Conservation (phyloP, 768 basidiomycete genomes). For the Boletus patriciae region DNA sequence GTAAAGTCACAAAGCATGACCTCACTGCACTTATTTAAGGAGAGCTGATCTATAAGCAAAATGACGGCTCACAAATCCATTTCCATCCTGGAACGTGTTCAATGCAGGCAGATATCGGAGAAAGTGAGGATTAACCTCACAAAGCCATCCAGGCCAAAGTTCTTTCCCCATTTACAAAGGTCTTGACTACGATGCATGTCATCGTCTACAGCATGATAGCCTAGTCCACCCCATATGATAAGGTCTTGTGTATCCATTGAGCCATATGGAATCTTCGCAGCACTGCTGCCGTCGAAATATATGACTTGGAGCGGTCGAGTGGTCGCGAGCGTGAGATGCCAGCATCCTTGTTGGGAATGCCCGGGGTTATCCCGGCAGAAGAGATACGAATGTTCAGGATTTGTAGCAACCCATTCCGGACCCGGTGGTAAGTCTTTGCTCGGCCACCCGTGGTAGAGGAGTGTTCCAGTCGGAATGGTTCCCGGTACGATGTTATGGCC, state of each 20-base stretch:
- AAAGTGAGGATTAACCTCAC: slow-evolving; percentile 34
- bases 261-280: slow-evolving; percentile 42
- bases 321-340: slow-evolving; percentile 17
- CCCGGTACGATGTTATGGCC: slow-evolving; percentile 33
- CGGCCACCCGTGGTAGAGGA: slow-evolving; percentile 35
- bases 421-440: slow-evolving; percentile 24
- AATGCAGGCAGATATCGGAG: neutral
- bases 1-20: slow-evolving; percentile 38
- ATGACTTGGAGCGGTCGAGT: slow-evolving; percentile 42
- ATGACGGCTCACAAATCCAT: slow-evolving; percentile 32
- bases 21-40: slow-evolving; percentile 27
- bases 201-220: slow-evolving; percentile 4
- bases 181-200: slow-evolving; percentile 39
- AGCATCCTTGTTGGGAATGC: slow-evolving; percentile 5
- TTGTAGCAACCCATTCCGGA: slow-evolving; percentile 36
- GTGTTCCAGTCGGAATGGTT: slow-evolving; percentile 35
- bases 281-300: slow-evolving; percentile 55
- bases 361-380: slow-evolving; percentile 31
- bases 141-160: slow-evolving; percentile 45
- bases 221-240: slow-evolving; percentile 40
- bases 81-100: slow-evolving; percentile 23
- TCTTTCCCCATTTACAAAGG: slow-evolving; percentile 46
- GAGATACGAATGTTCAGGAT: slow-evolving; percentile 39
- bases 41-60: neutral
- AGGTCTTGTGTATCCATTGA: slow-evolving; percentile 50